Base-by-base conservation (phyloP, 306 rosid species). In the Heteromeles arbutifolia region DNA sequence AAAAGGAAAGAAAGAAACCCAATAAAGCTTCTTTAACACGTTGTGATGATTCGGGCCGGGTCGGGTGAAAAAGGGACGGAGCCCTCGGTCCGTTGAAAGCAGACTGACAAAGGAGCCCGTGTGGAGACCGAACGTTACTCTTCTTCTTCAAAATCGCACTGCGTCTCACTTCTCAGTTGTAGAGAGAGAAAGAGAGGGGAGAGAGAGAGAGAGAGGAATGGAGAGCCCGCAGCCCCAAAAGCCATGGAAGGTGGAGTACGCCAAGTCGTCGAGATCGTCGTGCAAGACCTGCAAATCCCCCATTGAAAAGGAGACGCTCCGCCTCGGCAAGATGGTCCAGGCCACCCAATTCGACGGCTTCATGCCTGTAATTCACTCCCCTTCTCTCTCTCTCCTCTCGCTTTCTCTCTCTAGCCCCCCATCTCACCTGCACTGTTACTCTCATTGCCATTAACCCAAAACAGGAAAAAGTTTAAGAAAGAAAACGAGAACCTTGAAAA, bases 311-410 rank as follows among this genome's bases (percentile, higher is more conserved):
- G 99, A 95, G 76, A 59, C 25, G 2, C 86, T 95, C 57, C 99
- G 99, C 70, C 89, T 95, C 31, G 99, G 99, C 77, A 95, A 92
- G 81, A 95, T 95, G 97, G 97, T 95, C 11, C 92, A 90, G 73
- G 88, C 97, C 82, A 75, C 87, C 77, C 93, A 92, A 81, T 92
- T 95, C 85, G 99, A 95, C 56, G 99, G 99, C 78, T 77, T 92
- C 78, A 90, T 95, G 97, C 97, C 99, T 19, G 98, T 93, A 82
- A 10, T 32, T 25, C 58, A 57, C 74, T 18, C 11, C 3, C 54
- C 9, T n/a, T 37, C 37, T 70, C 28, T n/a, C 66, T 34, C 34
- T 21, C 34, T 44, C 28, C 65, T 58, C 59, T 54, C 24, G 5
- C 58, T 52, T 11, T 52, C 59, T 54, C 61, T 56, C 25, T n/a